Evolutionary conservation across 2,329 filamentous ascomycete species (phyloP), one percentile per base, ranked within the genome.

Genomic region (Xylariaceae sp.): DNA sequence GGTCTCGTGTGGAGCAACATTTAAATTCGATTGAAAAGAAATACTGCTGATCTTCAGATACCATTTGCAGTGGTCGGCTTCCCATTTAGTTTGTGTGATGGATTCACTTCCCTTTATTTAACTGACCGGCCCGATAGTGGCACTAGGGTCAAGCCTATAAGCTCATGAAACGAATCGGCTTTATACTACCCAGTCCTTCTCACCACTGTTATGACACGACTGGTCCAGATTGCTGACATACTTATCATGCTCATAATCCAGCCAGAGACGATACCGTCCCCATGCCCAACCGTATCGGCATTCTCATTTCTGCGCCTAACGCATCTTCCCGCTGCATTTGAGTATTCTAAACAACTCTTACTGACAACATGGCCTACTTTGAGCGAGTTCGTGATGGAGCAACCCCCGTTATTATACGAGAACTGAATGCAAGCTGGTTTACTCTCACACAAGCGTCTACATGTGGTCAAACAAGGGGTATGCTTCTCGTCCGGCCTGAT

Each of bases 281-380:
- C 14, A 8, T 29, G 8, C 25, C 8, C 25, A 29, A 29, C 25
- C 14, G 25, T 29, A 29, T 29, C 25, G 14, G 8, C 25, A 8
- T 29, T 14, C 25, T 29, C 25, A n/a, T n/a, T n/a, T 29, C 8
- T 14, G 25, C 14, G 25, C 25, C 14, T 29, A 14, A 21, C 37
- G 20, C 45, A 48, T 19, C 29, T 40, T 36, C 45, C 45, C n/a
- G 45, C 41, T 1, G 45, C 45, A 12, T 40, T 27, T 4, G 37
- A 40, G 19, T 40, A 40, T 23, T 40, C 20, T 5, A 40, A 22
- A 16, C 37, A 48, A 4, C 27, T 17, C 33, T 10, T 10, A 17
- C 40, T 41, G 2, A 35, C 36, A 3, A 22, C 41, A 27, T 37
- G 41, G 3, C 45, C 45, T 4, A 45, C 16, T 5, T 35, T 33